Base-by-base conservation (phyloP, 768 basidiomycete genomes). In the Lentinus tigrinus region DNA sequence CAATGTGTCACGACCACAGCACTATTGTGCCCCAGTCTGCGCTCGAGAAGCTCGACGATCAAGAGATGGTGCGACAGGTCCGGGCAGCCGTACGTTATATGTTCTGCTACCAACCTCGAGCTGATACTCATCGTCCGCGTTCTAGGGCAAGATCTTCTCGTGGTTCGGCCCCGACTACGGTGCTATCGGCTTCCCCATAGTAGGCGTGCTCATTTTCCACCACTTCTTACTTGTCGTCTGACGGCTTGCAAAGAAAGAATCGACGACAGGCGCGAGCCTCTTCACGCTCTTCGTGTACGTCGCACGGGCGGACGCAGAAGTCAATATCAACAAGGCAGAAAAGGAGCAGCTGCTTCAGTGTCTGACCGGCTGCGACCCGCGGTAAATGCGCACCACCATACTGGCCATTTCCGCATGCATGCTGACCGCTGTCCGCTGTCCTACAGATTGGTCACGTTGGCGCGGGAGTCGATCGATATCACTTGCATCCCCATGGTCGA, bases 361-460 rank as follows among this genome's bases (percentile, higher is more conserved):
- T 3, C 36, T 66, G 7, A 31, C 31, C 7, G 31, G 31, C 31
- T 31, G 31, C 11, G 31, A 31, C 11, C 31, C 31, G 11, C 31
- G 31, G 31, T 31, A 11, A 6, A 11, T 31, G 31, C 11, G 11
- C 31, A 31, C 31, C 31, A 7, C 31, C 1, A 31, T 6, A 2
- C 7, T 31, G 5, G 31, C 31, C 31, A 6, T 31, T 11, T 42
- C n/a, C n/a, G 40, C 3, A 42, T 1, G 16, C n/a, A 9, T 16
- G 14, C 40, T n/a, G 40, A 42, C 16, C n/a, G 13, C 13, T 31
- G n/a, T n/a, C 11, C 19, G n/a, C 23, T 24, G 7, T 17, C 16
- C 3, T 8, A 26, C 51, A 65, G 67, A 38, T 60, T 66, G n/a
- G 13, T 49, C 24, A 58, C 59, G 49, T 44, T 68, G 11, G 63